Evolutionary conservation across 495 filamentous ascomycete species (phyloP), one percentile per base, ranked within the genome.

Genomic region (Hypoxylon rickii): DNA sequence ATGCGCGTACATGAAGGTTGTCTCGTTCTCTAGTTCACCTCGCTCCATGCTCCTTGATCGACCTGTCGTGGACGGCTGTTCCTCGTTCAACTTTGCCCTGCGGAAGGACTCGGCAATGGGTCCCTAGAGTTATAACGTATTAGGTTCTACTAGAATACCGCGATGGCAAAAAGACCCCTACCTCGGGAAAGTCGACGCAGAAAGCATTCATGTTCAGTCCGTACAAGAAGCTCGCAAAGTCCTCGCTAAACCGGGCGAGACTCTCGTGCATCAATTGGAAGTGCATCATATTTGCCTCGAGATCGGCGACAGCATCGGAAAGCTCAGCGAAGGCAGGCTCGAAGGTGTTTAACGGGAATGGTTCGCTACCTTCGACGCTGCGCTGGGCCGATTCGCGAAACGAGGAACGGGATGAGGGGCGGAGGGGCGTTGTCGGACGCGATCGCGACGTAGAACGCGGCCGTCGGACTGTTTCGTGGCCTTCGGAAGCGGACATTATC

Each of bases 151-250:
- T 36, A 42, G 7, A 46, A n/a, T 10, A 16, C 2, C 2, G 13
- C 3, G 0, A 13, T 40, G 19, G 7, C 15, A 7, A 7, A 48
- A 43, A 38, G 3, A 21, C 44, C 0, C 20, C 34, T 31, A 92
- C 92, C 83, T 98, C 95, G 0, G 91, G 89, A 69, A 97, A 97
- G 73, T 97, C 94, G 31, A 97, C 92, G 70, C 94, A 98, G 67
- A 97, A 98, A 3, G 95, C 94, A 72, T 97, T 97, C 90, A 98
- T 95, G 62, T 97, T 97, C 70, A 98, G 67, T 2, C 94, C 94
- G 56, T 97, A 97, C 45, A 98, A 67, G 61, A 98, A 97, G 66
- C 85, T 89, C 0, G 92, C 93, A 68, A 98, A 98, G 71, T 86
- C 94, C 79, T 98, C 94, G 69, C 88, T 93, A 71, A 98, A 98